Conservation (phyloP, 2,329 filamentous ascomycete species). For the Penicillium sp. region DNA sequence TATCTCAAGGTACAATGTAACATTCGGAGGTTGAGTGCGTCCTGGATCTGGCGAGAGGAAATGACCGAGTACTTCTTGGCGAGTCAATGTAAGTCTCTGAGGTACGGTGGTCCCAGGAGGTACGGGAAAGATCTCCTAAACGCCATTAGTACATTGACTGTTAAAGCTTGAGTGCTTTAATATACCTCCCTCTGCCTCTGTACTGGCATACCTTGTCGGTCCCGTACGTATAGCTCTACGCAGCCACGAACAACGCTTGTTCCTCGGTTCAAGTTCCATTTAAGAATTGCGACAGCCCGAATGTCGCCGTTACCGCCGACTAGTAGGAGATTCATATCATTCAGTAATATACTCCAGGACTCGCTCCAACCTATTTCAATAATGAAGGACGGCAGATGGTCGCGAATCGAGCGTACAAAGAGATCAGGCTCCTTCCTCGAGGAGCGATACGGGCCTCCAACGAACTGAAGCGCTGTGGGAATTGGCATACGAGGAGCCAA, state of each 20-base stretch:
- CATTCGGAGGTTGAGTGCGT: too few species aligned
- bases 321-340: neutral
- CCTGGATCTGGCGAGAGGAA: too few species aligned
- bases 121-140: neutral
- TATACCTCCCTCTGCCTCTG: neutral
- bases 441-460: neutral
- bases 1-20: too few species aligned
- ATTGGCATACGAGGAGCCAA: neutral
- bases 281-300: neutral
- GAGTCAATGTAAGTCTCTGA: neutral
- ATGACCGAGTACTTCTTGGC: too few species aligned
- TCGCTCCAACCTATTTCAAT: neutral
- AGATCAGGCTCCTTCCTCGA: neutral
- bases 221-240: neutral
- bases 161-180: neutral
- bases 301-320: neutral
- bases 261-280: neutral
- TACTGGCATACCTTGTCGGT: neutral
- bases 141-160: neutral
- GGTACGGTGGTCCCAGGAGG: neutral
- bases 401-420: neutral
- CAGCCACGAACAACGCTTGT: neutral
- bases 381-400: neutral
- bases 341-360: neutral
- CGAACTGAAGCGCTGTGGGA: neutral